phyloP scores from a whole-genome alignment of 495 filamentous ascomycete genomes.

The Daldinia vernicosa region DNA sequence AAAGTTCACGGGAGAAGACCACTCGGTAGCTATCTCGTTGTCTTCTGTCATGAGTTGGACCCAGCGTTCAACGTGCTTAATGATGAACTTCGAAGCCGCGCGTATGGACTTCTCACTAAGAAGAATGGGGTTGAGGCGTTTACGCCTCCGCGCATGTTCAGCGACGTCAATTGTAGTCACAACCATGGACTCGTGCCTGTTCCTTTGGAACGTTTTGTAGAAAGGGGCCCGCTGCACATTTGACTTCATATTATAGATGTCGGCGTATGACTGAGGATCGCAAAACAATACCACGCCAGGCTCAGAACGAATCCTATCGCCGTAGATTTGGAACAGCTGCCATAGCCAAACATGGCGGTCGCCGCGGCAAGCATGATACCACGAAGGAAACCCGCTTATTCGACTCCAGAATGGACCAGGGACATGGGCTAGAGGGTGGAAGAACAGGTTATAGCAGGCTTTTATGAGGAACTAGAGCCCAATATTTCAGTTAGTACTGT shows the following conservation, averaged over 20 bases:
- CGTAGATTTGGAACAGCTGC: constrained; percentile 41
- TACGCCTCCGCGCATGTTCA: constrained; percentile 42
- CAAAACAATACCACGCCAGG: constrained; percentile 46
- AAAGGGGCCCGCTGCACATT: constrained; percentile 43
- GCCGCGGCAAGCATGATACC: constrained; percentile 36
- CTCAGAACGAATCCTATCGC: constrained; percentile 41
- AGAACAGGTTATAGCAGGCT: constrained; percentile 33
- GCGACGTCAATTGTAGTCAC: constrained; percentile 36
- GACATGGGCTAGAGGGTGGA: constrained; percentile 35
- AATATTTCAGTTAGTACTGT: background rate
- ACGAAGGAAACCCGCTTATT: constrained; percentile 27
- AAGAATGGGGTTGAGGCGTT: constrained; percentile 37
- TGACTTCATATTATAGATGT: constrained; percentile 45
- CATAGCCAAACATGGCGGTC: constrained; percentile 43
- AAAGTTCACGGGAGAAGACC: constrained; percentile 42
- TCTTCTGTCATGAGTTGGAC: constrained; percentile 32
- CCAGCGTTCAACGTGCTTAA: constrained; percentile 48
- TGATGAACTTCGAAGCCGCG: constrained; percentile 32
- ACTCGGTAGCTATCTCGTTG: constrained; percentile 24
- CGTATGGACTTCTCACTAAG: constrained; percentile 42
- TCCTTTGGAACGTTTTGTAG: constrained; percentile 34
- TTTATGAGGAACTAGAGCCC: background rate
- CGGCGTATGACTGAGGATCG: constrained; percentile 31
- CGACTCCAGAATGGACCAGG: constrained; percentile 39
- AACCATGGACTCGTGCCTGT: constrained; percentile 34